Percentiles rank a stretch among this genome's conserved stretches.
Conservation (phyloP, 495 filamentous ascomycete genomes). For the Xylaria grammica region DNA sequence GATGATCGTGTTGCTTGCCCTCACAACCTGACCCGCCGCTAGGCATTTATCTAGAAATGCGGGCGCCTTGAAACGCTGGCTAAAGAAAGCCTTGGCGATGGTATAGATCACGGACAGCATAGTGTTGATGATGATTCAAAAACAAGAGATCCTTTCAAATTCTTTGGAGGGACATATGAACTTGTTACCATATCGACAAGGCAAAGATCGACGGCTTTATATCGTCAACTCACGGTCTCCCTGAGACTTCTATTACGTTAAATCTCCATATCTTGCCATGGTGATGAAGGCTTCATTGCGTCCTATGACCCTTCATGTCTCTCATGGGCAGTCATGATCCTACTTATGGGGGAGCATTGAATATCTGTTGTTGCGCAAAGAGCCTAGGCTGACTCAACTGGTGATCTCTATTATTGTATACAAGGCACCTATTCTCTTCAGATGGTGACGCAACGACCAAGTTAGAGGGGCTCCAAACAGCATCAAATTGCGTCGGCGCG, state of each 20-base stretch:
- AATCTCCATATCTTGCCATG: background rate
- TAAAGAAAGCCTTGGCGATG: conserved; percentile 11
- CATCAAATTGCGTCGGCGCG: background rate
- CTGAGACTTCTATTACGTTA: background rate
- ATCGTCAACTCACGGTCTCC: background rate
- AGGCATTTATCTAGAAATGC: conserved; percentile 19
- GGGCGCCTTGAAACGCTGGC: conserved; percentile 14
- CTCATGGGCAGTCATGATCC: too few relatives aligned
- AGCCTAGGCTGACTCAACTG: too few relatives aligned
- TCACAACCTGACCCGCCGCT: conserved; percentile 25
- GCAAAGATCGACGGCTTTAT: background rate
- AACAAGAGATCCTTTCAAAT: too few relatives aligned
- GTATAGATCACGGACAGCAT: conserved; percentile 19
- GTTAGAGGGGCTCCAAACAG: background rate
- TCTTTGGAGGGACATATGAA: background rate
- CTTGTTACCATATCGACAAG: background rate
- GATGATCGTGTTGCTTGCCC: conserved; percentile 27
- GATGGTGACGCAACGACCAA: conserved; percentile 13
- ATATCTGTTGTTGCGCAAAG: too few relatives aligned
- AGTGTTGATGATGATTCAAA: conserved; percentile 9
- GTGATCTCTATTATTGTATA: too few relatives aligned
- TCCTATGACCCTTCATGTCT: conserved; percentile 1
- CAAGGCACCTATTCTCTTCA: too few relatives aligned
- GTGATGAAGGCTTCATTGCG: conserved; percentile 12
- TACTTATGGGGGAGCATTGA: too few relatives aligned